These are phyloP conservation scores for Pichia sp. DNA, from an alignment of 1,139 yeast species.

Conservation along the genomic window DNA sequence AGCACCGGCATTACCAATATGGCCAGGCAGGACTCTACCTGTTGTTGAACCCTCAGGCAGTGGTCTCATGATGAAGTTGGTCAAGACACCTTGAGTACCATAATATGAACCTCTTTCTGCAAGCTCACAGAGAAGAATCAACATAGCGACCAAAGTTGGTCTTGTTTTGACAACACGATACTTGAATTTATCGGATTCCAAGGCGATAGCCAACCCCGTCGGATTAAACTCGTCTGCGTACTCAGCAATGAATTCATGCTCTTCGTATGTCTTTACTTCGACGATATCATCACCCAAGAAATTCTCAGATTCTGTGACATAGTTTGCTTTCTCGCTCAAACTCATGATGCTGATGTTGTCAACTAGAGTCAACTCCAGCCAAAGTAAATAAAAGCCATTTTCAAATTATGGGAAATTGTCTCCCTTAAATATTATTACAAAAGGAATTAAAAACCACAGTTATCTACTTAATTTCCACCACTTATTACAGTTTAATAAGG, in stretches of 20 bases:
- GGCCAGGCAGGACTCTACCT: slow-evolving; percentile 17
- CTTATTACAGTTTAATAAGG: no score
- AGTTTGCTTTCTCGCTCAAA: no score
- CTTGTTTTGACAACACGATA: slow-evolving; percentile 33
- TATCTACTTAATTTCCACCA: no score
- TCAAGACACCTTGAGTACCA: slow-evolving; percentile 30
- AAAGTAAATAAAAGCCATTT: no score
- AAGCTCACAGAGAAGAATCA: slow-evolving; percentile 35
- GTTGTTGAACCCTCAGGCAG: slow-evolving; percentile 41
- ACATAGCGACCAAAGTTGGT: slow-evolving; percentile 30
- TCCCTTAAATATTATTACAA: no score
- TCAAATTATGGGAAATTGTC: no score
- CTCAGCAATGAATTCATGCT: slow-evolving; percentile 15
- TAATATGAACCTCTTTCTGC: slow-evolving; percentile 42
- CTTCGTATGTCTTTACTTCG: no score
- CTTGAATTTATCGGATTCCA: slow-evolving; percentile 34
- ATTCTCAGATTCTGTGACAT: no score
- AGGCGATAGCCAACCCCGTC: slow-evolving; percentile 25
- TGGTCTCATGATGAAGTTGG: slow-evolving; percentile 38
- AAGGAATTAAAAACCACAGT: no score
- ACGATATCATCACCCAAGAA: no score
- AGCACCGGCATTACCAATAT: slow-evolving; percentile 27
- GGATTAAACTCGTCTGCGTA: slow-evolving; percentile 24
- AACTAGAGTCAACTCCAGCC: no score
- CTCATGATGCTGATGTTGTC: no score